These are phyloP conservation scores for Phyllosticta citrichinensis DNA, from an alignment of 2,329 filamentous ascomycete species.

Conservation along the genomic window DNA sequence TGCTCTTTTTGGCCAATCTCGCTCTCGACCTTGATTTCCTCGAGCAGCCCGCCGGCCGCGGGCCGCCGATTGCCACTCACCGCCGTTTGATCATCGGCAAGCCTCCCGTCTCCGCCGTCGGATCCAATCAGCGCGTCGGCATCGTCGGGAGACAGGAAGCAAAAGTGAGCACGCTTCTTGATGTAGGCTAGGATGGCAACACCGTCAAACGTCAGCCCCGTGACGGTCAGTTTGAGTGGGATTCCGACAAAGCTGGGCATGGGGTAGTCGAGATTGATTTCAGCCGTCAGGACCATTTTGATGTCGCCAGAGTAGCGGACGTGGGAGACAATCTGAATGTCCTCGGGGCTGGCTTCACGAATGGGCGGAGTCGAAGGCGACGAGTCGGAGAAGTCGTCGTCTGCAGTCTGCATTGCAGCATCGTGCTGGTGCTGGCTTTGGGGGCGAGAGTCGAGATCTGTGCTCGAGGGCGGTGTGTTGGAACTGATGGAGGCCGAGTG, in stretches of 20 bases:
- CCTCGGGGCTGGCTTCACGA: slow-evolving; percentile 68
- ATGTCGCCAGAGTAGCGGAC: slow-evolving; percentile 85
- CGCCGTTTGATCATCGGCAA: slow-evolving; percentile 10
- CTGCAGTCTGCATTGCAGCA: slow-evolving; percentile 12
- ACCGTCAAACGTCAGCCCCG: slow-evolving; percentile 88
- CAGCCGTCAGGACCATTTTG: slow-evolving; percentile 78
- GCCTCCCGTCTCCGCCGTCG: slow-evolving; percentile 20
- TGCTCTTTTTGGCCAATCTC: slow-evolving; percentile 90
- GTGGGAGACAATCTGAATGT: slow-evolving; percentile 86
- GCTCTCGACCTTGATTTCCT: slow-evolving; percentile 92
- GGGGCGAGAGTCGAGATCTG: slow-evolving; percentile 34
- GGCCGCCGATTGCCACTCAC: slow-evolving; percentile 19
- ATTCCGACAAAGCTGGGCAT: slow-evolving; percentile 98
- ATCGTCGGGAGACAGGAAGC: slow-evolving; percentile 87
- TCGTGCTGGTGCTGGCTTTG: slow-evolving; percentile 33
- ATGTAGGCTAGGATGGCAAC: slow-evolving; percentile 90
- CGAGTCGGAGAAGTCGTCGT: slow-evolving; percentile 7
- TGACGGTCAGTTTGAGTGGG: slow-evolving; percentile 88
- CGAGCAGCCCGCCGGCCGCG: slow-evolving; percentile 64
- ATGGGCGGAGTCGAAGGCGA: slow-evolving; percentile 41
- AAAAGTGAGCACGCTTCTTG: slow-evolving; percentile 80
- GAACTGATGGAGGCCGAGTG: slow-evolving; percentile 33
- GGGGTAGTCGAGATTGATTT: slow-evolving; percentile 93
- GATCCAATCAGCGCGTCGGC: slow-evolving; percentile 55
- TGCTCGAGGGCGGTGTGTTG: slow-evolving; percentile 36